A percentile compares a stretch with the other conserved stretches of the same genome.
Conservation (phyloP, 2,329 filamentous ascomycete genomes). For the Juglanconis oblonga region DNA sequence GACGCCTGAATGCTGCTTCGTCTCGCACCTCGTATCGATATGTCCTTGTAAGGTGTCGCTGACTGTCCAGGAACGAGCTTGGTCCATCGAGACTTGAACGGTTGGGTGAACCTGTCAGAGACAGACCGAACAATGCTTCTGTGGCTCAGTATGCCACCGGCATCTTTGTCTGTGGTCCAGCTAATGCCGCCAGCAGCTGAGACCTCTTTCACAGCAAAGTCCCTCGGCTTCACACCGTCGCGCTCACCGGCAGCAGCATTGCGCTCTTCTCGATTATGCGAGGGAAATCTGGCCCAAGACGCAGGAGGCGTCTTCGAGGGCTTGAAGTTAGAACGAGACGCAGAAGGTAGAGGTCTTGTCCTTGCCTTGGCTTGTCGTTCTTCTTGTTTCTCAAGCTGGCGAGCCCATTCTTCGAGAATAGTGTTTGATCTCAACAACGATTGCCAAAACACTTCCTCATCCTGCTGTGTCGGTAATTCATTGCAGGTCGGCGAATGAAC, state of each 20-base stretch:
- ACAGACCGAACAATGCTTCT: constrained; percentile 24
- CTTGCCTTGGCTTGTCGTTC: constrained; percentile 2
- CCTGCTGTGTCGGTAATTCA: neutral
- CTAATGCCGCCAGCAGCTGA: constrained; percentile 20
- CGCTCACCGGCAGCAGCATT: constrained; percentile 22
- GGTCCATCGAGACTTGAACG: constrained; percentile 26
- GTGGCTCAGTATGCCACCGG: neutral
- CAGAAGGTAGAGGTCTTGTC: neutral
- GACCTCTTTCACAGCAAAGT: constrained; percentile 27
- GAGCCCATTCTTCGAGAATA: constrained; percentile 7
- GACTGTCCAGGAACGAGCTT: constrained; percentile 23
- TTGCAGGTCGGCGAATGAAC: constrained; percentile 7
- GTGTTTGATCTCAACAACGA: constrained; percentile 6
- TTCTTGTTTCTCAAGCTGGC: neutral
- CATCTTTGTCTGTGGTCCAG: constrained; percentile 27
- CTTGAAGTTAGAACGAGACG: neutral
- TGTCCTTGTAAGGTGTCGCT: constrained; percentile 8
- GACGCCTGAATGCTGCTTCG: constrained; percentile 16
- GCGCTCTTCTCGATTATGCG: constrained; percentile 28
- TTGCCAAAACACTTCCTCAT: constrained; percentile 3
- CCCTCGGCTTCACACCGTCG: constrained; percentile 27
- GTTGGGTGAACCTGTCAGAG: constrained; percentile 29
- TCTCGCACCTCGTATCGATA: constrained; percentile 7
- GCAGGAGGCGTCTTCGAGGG: constrained; percentile 18
- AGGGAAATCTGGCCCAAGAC: constrained; percentile 34